phyloP scores from a whole-genome alignment of 2,329 filamentous ascomycete species.

The Aspergillus thermomutatus region DNA sequence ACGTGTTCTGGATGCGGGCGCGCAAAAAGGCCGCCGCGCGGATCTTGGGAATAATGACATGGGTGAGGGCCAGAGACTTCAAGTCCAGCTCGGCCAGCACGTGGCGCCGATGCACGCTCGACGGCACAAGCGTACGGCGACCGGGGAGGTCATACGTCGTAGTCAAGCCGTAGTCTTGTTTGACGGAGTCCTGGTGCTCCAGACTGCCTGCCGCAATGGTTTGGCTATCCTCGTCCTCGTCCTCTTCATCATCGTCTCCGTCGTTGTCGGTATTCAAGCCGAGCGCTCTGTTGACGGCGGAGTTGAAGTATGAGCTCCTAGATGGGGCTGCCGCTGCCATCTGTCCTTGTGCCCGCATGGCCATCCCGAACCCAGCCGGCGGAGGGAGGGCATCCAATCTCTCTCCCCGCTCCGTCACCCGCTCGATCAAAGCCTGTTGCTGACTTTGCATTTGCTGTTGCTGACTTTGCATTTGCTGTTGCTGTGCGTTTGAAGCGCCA shows the following conservation, averaged over 20 bases:
- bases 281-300: neutral
- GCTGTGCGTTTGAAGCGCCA: neutral
- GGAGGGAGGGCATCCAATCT: neutral
- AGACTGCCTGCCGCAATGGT: slow-evolving; percentile 8
- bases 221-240: slow-evolving; percentile 12
- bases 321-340: neutral
- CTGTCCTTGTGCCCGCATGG: neutral
- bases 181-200: slow-evolving; percentile 32
- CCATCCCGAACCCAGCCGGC: neutral
- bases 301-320: neutral
- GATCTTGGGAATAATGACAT: slow-evolving; percentile 40
- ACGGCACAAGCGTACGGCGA: slow-evolving; percentile 35
- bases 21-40: slow-evolving; percentile 39
- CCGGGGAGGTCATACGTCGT: slow-evolving; percentile 41
- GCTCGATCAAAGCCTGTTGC: neutral
- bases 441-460: neutral
- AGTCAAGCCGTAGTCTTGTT: slow-evolving; percentile 41
- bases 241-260: slow-evolving; percentile 4
- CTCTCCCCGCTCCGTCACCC: neutral
- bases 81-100: slow-evolving; percentile 38
- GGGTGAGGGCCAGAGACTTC: slow-evolving; percentile 31
- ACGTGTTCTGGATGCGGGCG: slow-evolving; percentile 39
- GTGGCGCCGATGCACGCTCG: slow-evolving; percentile 32
- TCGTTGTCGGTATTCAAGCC: neutral
- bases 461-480: too few species aligned